Percentiles rank a stretch among this genome's conserved stretches.
Conservation (phyloP, 768 basidiomycete genomes). For the Lanmaoa pseudosensibilis region DNA sequence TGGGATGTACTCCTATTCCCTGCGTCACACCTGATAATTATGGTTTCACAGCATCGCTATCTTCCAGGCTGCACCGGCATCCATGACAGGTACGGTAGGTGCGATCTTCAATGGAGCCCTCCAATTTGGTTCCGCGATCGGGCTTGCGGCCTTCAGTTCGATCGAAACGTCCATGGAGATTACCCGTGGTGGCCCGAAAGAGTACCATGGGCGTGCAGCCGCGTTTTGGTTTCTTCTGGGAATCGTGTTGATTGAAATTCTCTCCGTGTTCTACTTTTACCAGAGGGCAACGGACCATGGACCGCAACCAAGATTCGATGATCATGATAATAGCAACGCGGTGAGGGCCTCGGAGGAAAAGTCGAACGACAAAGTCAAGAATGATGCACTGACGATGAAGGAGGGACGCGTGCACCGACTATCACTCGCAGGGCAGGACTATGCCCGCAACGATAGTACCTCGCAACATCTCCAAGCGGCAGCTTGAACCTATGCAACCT, state of each 20-base stretch:
- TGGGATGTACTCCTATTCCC: background rate
- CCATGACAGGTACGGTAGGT: conserved; percentile 53
- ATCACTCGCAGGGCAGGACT: background rate
- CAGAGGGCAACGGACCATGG: conserved; percentile 14
- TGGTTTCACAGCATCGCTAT: conserved; percentile 44
- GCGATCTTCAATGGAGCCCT: conserved; percentile 57
- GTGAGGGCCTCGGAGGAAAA: background rate
- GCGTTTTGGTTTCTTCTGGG: conserved; percentile 47
- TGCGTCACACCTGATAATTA: background rate
- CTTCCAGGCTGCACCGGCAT: conserved; percentile 46
- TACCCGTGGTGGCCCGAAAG: conserved; percentile 29
- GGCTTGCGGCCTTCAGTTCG: conserved; percentile 47
- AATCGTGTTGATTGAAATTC: conserved; percentile 33
- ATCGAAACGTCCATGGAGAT: conserved; percentile 47
- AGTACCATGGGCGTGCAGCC: conserved; percentile 43
- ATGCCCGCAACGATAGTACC: background rate
- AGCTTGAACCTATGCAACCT: background rate
- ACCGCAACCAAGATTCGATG: background rate
- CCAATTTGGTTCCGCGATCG: conserved; percentile 53
- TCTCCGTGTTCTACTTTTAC: conserved; percentile 39
- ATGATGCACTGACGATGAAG: background rate
- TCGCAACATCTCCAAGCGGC: background rate
- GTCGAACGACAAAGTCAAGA: background rate
- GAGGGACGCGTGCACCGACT: background rate
- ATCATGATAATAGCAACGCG: background rate